Base-by-base conservation (phyloP, 352 stramenopile genomes). In the Globisporangium middletonii region DNA sequence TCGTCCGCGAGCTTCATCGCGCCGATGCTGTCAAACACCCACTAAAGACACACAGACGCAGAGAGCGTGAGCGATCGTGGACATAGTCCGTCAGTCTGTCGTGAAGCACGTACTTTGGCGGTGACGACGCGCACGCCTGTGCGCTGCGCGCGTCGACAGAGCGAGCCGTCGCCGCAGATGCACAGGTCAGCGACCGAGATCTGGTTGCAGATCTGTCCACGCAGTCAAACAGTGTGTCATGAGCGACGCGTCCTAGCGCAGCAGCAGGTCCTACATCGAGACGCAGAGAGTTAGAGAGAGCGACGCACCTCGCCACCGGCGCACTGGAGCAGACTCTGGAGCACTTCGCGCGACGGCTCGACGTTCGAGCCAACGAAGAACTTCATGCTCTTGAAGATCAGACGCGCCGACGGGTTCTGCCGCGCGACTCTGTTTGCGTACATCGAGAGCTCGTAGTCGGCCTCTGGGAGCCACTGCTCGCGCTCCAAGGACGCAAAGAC, bases 11-110 rank as follows among this genome's bases (percentile, higher is more conserved):
- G 60, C 45, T 79, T 75, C 76, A 91, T 79, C 0, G 64, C 62
- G 0, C 74, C 75, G 55, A 91, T 91, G 64, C 81, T 88, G 60
- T 91, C 81, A 56, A 89, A 91, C 7, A 89, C 68, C 81, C 81
- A 91, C 74, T 83, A 35, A 11, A 12, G 19, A 52, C 4, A 33
- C 23, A 23, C 23, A 23, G 23, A 23, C 23, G 23, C 23, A 23
- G 23, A 23, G 23, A 23, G 23, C 23, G 23, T 23, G 23, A 23
- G 23, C 23, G 23, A 23, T 23, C 23, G 23, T 23, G 23, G 23
- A 23, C 23, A 23, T 23, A 23, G 18, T 19, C n/a, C 18, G 28
- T 41, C 9, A 50, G 18, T 41, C 37, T n/a, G 23, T 23, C 23
- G 23, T 23, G 23, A 23, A 23, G 7, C 16, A 54, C 53, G 27